Conservation (phyloP, 495 filamentous ascomycete species). For the Bacidia gigantensis region DNA sequence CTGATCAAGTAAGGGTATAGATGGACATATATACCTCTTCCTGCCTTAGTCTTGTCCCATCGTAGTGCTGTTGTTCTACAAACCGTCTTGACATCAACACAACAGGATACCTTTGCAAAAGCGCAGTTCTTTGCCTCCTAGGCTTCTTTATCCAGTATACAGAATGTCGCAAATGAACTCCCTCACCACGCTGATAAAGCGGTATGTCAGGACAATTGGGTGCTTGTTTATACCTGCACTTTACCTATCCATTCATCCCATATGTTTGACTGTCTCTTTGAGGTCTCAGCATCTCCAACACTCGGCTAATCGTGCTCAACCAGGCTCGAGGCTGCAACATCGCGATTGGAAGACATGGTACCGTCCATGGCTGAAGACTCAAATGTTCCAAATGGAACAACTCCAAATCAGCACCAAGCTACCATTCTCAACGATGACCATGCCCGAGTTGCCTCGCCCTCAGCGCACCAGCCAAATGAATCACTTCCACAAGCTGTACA, state of each 20-base stretch:
- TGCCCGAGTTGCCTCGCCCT: conserved; percentile 19
- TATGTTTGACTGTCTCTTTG: background rate
- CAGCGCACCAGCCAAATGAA: conserved; percentile 37
- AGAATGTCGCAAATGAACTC: conserved; percentile 79
- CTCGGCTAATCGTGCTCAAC: conserved; percentile 15
- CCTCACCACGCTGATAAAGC: conserved; percentile 91
- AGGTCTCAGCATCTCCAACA: background rate
- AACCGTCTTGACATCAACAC: too few species aligned
- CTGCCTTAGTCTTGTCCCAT: too few species aligned
- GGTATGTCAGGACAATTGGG: conserved; percentile 39
- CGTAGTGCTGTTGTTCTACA: too few species aligned
- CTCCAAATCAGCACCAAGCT: conserved; percentile 21
- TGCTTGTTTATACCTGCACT: background rate
- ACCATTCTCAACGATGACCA: conserved; percentile 21
- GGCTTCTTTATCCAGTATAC: background rate
- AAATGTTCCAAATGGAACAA: conserved; percentile 28
- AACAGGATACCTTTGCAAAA: too few species aligned
- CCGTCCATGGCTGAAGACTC: conserved; percentile 50
- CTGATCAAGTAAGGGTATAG: too few species aligned
- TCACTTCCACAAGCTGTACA: conserved; percentile 62
- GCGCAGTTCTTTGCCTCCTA: background rate
- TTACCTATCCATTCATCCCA: background rate
- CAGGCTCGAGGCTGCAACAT: conserved; percentile 95
- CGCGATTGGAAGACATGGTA: conserved; percentile 90
- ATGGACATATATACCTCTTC: too few species aligned